These are phyloP conservation scores for Medicago truncatula DNA, from an alignment of 306 rosid species.

Conservation along the genomic window DNA sequence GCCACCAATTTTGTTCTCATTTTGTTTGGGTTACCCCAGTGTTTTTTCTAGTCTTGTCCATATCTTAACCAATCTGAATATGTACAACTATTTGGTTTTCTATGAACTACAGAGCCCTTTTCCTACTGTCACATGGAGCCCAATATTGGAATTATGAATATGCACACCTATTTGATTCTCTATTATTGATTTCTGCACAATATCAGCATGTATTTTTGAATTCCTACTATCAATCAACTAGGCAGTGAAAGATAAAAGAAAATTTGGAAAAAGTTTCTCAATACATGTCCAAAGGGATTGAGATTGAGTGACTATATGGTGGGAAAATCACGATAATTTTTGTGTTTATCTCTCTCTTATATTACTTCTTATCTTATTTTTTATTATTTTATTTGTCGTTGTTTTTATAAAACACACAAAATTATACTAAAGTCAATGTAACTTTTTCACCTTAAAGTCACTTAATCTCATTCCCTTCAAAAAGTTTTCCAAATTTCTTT, in stretches of 20 bases:
- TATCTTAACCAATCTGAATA: neutral
- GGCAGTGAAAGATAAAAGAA: neutral
- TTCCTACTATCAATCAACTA: neutral
- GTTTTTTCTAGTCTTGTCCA: slow-evolving; percentile 33
- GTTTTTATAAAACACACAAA: too few relatives aligned
- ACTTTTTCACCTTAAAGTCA: too few relatives aligned
- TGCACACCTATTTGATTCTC: neutral
- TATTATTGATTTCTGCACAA: neutral
- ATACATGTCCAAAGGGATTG: too few relatives aligned
- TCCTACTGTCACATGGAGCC: neutral
- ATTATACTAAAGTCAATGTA: too few relatives aligned
- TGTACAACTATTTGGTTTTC: slow-evolving; percentile 2
- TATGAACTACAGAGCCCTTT: neutral
- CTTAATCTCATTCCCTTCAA: too few relatives aligned
- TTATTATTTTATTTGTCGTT: too few relatives aligned
- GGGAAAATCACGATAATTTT: too few relatives aligned
- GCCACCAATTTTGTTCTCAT: slow-evolving; percentile 1
- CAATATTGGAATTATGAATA: neutral
- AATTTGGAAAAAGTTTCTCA: too few relatives aligned
- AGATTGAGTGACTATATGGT: too few relatives aligned
- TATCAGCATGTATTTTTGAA: neutral
- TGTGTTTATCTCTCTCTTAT: too few relatives aligned
- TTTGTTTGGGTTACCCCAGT: slow-evolving; percentile 35
- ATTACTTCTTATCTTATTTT: too few relatives aligned
- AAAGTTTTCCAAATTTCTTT: too few relatives aligned